phyloP scores from a whole-genome alignment of 768 basidiomycete genomes.

The Termitomyces sp. region DNA sequence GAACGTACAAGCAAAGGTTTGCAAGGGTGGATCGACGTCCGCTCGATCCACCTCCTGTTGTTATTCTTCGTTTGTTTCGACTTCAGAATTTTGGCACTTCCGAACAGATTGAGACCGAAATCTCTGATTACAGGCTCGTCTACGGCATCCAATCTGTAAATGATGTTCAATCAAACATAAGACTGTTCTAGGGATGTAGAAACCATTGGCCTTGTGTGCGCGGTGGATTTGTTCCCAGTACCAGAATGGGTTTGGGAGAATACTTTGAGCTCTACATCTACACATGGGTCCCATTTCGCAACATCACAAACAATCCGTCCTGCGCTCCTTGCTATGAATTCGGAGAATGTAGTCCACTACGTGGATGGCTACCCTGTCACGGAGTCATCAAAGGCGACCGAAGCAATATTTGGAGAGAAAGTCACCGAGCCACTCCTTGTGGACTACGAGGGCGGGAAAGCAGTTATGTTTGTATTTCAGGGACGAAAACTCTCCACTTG shows the following conservation, averaged over 20 bases:
- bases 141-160: neutral
- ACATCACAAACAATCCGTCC: neutral
- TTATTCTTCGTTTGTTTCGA: conserved; percentile 45
- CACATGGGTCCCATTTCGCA: neutral
- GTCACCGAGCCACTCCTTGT: conserved; percentile 50
- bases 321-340: conserved; percentile 3
- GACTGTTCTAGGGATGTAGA: conserved; percentile 38
- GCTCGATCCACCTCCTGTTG: conserved; percentile 60
- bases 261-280: neutral
- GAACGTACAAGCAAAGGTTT: conserved; percentile 30
- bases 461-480: conserved; percentile 58
- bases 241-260: conserved; percentile 24
- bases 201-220: conserved; percentile 59
- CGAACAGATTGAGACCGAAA: conserved; percentile 39
- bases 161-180: neutral
- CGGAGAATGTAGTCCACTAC: conserved; percentile 24
- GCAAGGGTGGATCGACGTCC: conserved; percentile 60
- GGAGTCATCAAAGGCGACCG: conserved; percentile 39
- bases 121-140: conserved; percentile 42
- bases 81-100: conserved; percentile 34
- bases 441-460: conserved; percentile 47
- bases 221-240: conserved; percentile 65
- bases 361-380: conserved; percentile 30
- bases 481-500: conserved; percentile 26
- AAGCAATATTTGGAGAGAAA: conserved; percentile 56